A percentile compares a stretch with the other conserved stretches of the same genome.
Conservation (phyloP, 2,329 filamentous ascomycete species). For the Pseudogymnoascus sp. region DNA sequence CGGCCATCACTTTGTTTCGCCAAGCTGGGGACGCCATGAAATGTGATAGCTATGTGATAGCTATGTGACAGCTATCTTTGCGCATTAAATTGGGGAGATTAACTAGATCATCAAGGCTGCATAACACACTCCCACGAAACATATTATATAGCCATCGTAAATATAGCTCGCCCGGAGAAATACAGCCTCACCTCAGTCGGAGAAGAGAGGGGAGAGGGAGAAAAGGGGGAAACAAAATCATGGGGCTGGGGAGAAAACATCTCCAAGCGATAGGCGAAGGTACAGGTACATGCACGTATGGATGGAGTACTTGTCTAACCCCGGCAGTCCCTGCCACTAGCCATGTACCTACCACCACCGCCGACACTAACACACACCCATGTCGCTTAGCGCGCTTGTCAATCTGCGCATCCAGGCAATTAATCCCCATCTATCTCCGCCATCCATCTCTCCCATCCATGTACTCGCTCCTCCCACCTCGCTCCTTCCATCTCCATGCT, state of each 20-base stretch:
- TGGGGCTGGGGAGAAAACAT: neutral
- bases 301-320: neutral
- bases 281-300: too few relatives aligned
- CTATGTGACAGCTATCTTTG: neutral
- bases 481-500: too few relatives aligned
- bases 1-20: neutral
- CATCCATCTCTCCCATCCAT: neutral
- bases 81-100: neutral
- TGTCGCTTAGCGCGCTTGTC: conserved; percentile 6
- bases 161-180: neutral
- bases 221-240: neutral
- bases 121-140: neutral
- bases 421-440: neutral
- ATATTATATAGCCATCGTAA: neutral
- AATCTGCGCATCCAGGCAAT: too few relatives aligned
- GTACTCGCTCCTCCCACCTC: too few relatives aligned
- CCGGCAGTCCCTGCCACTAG: neutral
- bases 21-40: neutral
- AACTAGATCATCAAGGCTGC: neutral
- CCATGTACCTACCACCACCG: too few relatives aligned
- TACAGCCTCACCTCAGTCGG: neutral
- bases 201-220: neutral
- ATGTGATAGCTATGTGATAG: neutral
- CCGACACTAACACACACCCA: neutral
- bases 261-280: neutral